Percentiles rank a stretch among this genome's conserved stretches.
These are phyloP conservation scores for Colletotrichum eleusines DNA, from an alignment of 2,329 filamentous ascomycete genomes.

Conservation along the genomic window DNA sequence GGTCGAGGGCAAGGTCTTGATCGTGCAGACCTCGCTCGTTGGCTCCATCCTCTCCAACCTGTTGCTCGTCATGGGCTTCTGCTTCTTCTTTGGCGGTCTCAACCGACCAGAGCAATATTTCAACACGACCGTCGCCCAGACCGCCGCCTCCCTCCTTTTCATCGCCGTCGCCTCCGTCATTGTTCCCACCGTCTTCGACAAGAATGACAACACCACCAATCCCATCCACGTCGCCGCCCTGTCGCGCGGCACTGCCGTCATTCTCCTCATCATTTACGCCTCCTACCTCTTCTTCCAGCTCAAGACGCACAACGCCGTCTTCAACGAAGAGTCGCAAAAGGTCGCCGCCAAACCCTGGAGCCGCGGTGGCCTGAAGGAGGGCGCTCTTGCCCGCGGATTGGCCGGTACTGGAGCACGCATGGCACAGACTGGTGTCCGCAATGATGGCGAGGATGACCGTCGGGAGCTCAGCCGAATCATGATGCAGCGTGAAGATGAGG, in stretches of 20 bases:
- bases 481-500: slow-evolving; percentile 62
- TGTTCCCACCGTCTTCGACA: slow-evolving; percentile 88
- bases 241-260: slow-evolving; percentile 81
- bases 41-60: slow-evolving; percentile 93
- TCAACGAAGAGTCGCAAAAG: slow-evolving; percentile 84
- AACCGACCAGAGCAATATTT: slow-evolving; percentile 87
- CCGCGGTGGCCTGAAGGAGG: slow-evolving; percentile 48
- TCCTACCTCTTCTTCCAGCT: slow-evolving; percentile 93
- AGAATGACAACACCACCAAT: slow-evolving; percentile 55
- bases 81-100: slow-evolving; percentile 88
- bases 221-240: slow-evolving; percentile 67
- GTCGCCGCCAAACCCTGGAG: slow-evolving; percentile 70
- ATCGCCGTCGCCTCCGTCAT: slow-evolving; percentile 85
- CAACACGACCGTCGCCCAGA: slow-evolving; percentile 93
- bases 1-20: slow-evolving; percentile 77
- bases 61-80: slow-evolving; percentile 89
- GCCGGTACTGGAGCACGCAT: slow-evolving; percentile 56
- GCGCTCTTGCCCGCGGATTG: slow-evolving; percentile 56
- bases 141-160: slow-evolving; percentile 83
- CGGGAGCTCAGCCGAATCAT: slow-evolving; percentile 56
- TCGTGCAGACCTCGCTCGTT: slow-evolving; percentile 93
- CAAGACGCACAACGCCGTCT: slow-evolving; percentile 84
- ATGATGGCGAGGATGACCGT: slow-evolving; percentile 55
- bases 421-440: slow-evolving; percentile 49
- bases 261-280: slow-evolving; percentile 85